A percentile compares a stretch with the other conserved stretches of the same genome.
phyloP scores from a whole-genome alignment of 2,329 filamentous ascomycete species.

The Arthrobotrys sphaeroides region DNA sequence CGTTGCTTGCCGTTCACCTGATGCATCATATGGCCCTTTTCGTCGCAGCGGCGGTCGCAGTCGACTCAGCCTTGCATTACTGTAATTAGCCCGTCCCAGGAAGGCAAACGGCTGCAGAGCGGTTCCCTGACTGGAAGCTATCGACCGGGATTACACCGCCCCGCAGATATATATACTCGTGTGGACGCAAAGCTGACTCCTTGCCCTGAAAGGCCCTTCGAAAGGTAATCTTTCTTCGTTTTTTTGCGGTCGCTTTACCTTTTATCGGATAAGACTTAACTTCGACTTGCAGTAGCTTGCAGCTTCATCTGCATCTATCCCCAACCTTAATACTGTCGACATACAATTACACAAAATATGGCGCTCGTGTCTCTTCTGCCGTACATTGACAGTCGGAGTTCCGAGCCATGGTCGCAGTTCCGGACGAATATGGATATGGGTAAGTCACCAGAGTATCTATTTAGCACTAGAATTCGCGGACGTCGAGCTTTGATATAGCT shows the following conservation, averaged over 20 bases:
- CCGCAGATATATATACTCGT: conserved; percentile 25
- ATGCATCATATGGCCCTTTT: background rate
- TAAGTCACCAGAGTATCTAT: conserved; percentile 13
- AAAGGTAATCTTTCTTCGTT: conserved; percentile 8
- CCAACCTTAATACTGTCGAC: background rate
- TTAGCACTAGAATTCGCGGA: too few relatives aligned
- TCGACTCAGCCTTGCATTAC: conserved; percentile 51
- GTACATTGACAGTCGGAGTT: conserved; percentile 39
- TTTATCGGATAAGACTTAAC: conserved; percentile 6
- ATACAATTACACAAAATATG: conserved; percentile 1
- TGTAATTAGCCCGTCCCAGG: conserved; percentile 30
- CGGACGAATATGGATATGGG: conserved; percentile 37
- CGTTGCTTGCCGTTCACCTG: conserved; percentile 6
- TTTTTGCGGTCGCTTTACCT: background rate
- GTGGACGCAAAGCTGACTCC: conserved; percentile 14
- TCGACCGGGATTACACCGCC: conserved; percentile 11
- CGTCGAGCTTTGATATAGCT: too few relatives aligned
- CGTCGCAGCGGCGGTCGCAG: conserved; percentile 8
- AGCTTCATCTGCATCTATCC: conserved; percentile 1
- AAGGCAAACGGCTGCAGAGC: conserved; percentile 10
- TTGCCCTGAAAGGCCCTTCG: background rate
- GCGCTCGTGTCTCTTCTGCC: conserved; percentile 46
- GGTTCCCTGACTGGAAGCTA: background rate
- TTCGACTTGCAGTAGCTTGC: conserved; percentile 24
- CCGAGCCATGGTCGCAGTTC: conserved; percentile 40